Conservation (phyloP, 2,329 filamentous ascomycete species). For the Sporothrix schenckii region DNA sequence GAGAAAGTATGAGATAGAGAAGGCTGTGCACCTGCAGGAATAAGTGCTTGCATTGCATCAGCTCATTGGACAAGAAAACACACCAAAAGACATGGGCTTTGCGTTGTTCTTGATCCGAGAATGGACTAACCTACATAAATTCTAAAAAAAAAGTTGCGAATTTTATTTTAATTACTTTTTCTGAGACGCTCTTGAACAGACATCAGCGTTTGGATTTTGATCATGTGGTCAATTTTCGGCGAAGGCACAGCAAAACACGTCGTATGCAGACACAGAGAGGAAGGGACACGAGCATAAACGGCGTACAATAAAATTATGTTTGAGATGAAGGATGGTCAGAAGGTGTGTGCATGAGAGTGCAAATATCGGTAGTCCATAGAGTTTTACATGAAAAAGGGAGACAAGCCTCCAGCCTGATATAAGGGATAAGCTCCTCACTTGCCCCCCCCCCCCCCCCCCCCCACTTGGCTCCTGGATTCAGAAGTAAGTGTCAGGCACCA, state of each 20-base stretch:
- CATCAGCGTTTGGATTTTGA: background rate
- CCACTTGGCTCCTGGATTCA: background rate
- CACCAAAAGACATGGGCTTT: too few relatives aligned
- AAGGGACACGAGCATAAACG: background rate
- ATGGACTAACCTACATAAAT: too few relatives aligned
- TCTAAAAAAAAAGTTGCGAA: too few relatives aligned
- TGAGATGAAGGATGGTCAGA: background rate
- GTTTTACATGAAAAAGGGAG: background rate
- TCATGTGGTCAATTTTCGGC: conserved; percentile 1
- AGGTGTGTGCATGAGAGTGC: background rate
- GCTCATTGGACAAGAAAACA: background rate
- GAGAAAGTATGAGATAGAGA: background rate
- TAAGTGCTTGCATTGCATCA: conserved; percentile 12
- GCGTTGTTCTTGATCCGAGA: too few relatives aligned
- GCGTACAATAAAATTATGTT: conserved; percentile 11
- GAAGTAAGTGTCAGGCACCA: conserved; percentile 14
- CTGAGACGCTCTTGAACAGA: background rate
- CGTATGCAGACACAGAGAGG: background rate
- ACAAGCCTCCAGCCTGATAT: background rate
- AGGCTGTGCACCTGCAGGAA: conserved; percentile 12
- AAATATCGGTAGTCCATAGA: background rate
- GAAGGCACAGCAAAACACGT: background rate
- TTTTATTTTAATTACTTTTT: background rate
- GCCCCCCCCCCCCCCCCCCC: too few relatives aligned
- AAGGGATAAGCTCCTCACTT: conserved; percentile 10